phyloP scores from a whole-genome alignment of 495 filamentous ascomycete species.

The Barbatosphaeria neglecta region DNA sequence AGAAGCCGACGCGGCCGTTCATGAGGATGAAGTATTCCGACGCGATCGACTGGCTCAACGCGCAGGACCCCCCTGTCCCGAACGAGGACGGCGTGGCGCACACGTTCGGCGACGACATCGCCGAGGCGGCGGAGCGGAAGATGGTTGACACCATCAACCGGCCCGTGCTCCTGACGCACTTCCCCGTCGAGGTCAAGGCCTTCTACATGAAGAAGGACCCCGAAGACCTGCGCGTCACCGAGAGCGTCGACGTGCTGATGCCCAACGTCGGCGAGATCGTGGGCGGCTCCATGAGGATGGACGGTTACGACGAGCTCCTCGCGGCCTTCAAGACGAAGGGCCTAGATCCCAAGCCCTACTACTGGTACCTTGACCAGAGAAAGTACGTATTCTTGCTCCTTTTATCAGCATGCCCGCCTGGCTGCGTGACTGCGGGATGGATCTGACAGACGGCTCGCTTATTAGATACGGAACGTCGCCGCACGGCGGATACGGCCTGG shows the following conservation, averaged over 20 bases:
- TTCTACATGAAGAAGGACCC: constrained; percentile 98
- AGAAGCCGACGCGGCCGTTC: constrained; percentile 76
- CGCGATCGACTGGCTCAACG: constrained; percentile 84
- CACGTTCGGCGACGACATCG: constrained; percentile 92
- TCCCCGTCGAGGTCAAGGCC: constrained; percentile 94
- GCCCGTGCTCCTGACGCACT: constrained; percentile 94
- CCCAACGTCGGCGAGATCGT: constrained; percentile 89
- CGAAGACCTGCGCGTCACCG: constrained; percentile 75
- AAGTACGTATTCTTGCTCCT: constrained; percentile 56
- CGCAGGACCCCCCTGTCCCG: constrained; percentile 63
- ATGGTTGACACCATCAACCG: constrained; percentile 96
- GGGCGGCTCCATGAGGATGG: constrained; percentile 93
- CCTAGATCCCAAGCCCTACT: constrained; percentile 79
- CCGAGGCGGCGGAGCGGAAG: constrained; percentile 87
- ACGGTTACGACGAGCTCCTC: constrained; percentile 84
- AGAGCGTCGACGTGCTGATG: constrained; percentile 86
- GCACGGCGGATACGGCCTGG: constrained; percentile 92
- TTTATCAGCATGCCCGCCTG: not conserved
- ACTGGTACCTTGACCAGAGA: constrained; percentile 98
- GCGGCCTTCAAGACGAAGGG: constrained; percentile 76
- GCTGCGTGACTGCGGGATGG: too few relatives aligned
- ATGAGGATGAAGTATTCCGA: constrained; percentile 90
- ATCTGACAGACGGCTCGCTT: not conserved
- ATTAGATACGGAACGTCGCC: constrained; percentile 81
- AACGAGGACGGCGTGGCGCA: constrained; percentile 91